Percentiles rank a stretch among this genome's conserved stretches.
Conservation (phyloP, 306 rosid species). For the Cucumis hystrix region DNA sequence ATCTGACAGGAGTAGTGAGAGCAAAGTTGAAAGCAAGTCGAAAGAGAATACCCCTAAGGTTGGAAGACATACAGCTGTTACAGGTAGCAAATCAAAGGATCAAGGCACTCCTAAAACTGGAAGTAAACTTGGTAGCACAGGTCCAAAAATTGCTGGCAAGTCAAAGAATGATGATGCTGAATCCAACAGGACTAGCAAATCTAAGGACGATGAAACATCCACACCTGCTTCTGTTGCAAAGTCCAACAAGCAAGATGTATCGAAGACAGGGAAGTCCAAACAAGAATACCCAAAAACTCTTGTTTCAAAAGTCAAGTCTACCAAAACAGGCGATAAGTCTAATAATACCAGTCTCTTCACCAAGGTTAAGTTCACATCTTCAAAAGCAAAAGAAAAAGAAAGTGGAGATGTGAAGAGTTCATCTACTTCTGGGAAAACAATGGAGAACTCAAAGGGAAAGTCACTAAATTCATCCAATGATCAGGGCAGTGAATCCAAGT, state of each 20-base stretch:
- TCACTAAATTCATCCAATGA: slow-evolving; percentile 31
- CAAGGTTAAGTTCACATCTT: slow-evolving; percentile 36
- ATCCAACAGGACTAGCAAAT: slow-evolving; percentile 30
- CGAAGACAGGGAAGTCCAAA: slow-evolving; percentile 43
- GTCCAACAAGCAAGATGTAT: slow-evolving; percentile 47
- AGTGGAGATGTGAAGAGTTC: slow-evolving; percentile 25
- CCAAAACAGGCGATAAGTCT: slow-evolving; percentile 39
- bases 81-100: slow-evolving; percentile 43
- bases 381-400: slow-evolving; percentile 32
- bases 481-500: slow-evolving; percentile 32
- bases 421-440: slow-evolving; percentile 15
- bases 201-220: slow-evolving; percentile 42
- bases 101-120: slow-evolving; percentile 9
- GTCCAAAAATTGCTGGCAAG: slow-evolving; percentile 27
- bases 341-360: slow-evolving; percentile 25
- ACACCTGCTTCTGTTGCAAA: slow-evolving; percentile 27
- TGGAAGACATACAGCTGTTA: slow-evolving; percentile 31
- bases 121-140: slow-evolving; percentile 27
- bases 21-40: slow-evolving; percentile 28
- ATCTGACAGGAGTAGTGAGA: slow-evolving; percentile 26
- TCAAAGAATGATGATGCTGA: slow-evolving; percentile 28
- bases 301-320: slow-evolving; percentile 39
- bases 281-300: slow-evolving; percentile 31
- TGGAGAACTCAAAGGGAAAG: slow-evolving; percentile 40
- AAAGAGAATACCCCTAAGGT: slow-evolving; percentile 33